phyloP scores from a whole-genome alignment of 495 filamentous ascomycete genomes.

The Penicillium macrosclerotiorum region DNA sequence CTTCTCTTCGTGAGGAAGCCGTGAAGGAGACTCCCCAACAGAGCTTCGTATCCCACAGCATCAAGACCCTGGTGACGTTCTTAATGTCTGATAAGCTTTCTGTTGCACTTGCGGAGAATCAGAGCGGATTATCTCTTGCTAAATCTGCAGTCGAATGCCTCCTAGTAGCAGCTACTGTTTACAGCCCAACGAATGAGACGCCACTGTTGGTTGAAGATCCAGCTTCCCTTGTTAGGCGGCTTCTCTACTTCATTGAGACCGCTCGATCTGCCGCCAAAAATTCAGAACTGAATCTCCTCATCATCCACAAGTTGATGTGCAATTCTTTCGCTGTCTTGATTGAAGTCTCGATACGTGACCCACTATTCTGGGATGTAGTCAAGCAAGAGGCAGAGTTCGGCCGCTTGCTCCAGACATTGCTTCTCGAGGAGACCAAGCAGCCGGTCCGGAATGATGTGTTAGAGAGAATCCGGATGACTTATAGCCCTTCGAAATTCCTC shows the following conservation, averaged over 20 bases:
- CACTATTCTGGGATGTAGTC: slow-evolving; percentile 58
- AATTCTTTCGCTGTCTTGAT: slow-evolving; percentile 61
- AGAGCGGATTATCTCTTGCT: slow-evolving; percentile 28
- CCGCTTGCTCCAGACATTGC: slow-evolving; percentile 33
- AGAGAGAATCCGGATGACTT: slow-evolving; percentile 36
- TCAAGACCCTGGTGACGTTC: slow-evolving; percentile 38
- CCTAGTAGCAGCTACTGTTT: slow-evolving; percentile 22
- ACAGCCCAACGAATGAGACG: slow-evolving; percentile 3
- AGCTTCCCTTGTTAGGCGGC: slow-evolving; percentile 23
- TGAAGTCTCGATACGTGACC: slow-evolving; percentile 60
- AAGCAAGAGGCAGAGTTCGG: slow-evolving; percentile 43
- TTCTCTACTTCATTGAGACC: slow-evolving; percentile 32
- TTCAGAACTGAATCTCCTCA: slow-evolving; percentile 4
- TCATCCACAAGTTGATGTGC: slow-evolving; percentile 42
- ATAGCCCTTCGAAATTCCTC: slow-evolving; percentile 24
- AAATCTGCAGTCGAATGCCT: slow-evolving; percentile 38
- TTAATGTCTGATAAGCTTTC: slow-evolving; percentile 38
- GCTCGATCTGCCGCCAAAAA: slow-evolving; percentile 13
- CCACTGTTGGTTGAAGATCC: slow-evolving; percentile 18
- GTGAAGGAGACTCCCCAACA: slow-evolving; percentile 39
- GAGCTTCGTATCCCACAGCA: slow-evolving; percentile 44
- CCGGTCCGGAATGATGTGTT: slow-evolving; percentile 34
- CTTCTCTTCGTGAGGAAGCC: slow-evolving; percentile 46
- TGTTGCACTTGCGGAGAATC: slow-evolving; percentile 13
- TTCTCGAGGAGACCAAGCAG: slow-evolving; percentile 34